phyloP scores from a whole-genome alignment of 2,329 filamentous ascomycete genomes.

The Pseudogymnoascus sp. region DNA sequence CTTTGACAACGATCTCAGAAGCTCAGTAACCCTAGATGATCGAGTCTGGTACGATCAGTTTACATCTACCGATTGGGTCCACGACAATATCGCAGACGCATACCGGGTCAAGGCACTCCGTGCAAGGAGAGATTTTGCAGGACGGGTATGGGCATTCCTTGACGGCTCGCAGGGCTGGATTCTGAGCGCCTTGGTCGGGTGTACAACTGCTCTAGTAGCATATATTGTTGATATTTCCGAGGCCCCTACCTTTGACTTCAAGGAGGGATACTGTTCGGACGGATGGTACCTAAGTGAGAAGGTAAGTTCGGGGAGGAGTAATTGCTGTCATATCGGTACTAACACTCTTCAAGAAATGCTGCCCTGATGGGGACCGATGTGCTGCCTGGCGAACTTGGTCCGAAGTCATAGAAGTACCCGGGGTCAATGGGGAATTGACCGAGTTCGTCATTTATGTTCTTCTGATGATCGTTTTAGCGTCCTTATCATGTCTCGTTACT shows the following conservation, averaged over 20 bases:
- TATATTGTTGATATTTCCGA: slow-evolving; percentile 88
- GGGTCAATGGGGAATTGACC: slow-evolving; percentile 40
- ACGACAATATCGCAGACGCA: slow-evolving; percentile 92
- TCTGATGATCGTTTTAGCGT: slow-evolving; percentile 62
- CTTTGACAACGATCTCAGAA: slow-evolving; percentile 53
- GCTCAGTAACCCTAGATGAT: slow-evolving; percentile 66
- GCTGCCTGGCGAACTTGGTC: slow-evolving; percentile 59
- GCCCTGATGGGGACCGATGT: slow-evolving; percentile 47
- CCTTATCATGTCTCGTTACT: slow-evolving; percentile 70
- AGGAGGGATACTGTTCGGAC: slow-evolving; percentile 73
- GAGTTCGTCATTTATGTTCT: slow-evolving; percentile 71
- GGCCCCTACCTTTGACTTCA: slow-evolving; percentile 78
- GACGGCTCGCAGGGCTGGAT: slow-evolving; percentile 94
- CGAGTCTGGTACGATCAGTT: slow-evolving; percentile 99
- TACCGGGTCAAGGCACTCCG: slow-evolving; percentile 79
- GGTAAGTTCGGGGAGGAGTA: slow-evolving; percentile 31
- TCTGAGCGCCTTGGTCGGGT: slow-evolving; percentile 80
- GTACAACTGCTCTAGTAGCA: slow-evolving; percentile 75
- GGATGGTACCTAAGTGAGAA: slow-evolving; percentile 70
- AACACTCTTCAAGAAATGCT: slow-evolving; percentile 40
- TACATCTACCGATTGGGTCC: slow-evolving; percentile 95
- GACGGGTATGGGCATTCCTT: slow-evolving; percentile 67
- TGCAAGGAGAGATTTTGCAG: slow-evolving; percentile 73
- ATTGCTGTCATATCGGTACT: neutral
- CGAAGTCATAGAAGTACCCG: slow-evolving; percentile 25